Base-by-base conservation (phyloP, 805 yeast genomes). In the Lipomyces starkeyi region DNA sequence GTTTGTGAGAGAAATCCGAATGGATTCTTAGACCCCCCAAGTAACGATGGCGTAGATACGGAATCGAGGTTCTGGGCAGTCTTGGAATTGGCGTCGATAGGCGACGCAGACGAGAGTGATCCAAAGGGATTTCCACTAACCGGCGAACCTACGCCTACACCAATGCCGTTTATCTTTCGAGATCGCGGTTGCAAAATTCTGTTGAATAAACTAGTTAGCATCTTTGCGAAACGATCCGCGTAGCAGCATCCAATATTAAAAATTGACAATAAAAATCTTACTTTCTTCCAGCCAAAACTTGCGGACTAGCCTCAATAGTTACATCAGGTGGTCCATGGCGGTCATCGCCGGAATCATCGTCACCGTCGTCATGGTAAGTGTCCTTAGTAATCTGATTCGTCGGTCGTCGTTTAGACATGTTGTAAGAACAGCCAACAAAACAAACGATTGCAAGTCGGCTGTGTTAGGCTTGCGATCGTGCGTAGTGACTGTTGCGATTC, bases 301-400 rank as follows among this genome's bases (percentile, higher is more conserved):
- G 59, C 11, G 71, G 55, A 52, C 61, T 52, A 13, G 72, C 72
- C 13, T 37, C 35, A 6, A 40, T 54, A 2, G 69, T 22, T 14
- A 63, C 61, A n/a, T 69, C 72, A 11, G 63, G 54, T 4, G 72
- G 72, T 17, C 72, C 72, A 61, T 69, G 71, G n/a, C 69, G 66
- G 35, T 66, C 70, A 22, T 62, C 69, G 40, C 59, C 71, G 35
- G 37, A 59, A 59, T 63, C 67, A 13, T 49, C 63, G n/a, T 55
- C 57, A 20, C 9, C 61, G 47, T 58, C 61, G 47, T 54, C 61
- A 27, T 22, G 58, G 32, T 40, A 55, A 29, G 58, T 49, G 22
- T 65, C 71, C 49, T 37, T 62, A 7, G 64, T 66, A 27, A 69
- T 59, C 54, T 69, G 70, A 43, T 40, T 47, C n/a, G 53, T 58